Evolutionary conservation across 225 moss, liverwort and hornwort genomes (phyloP), one percentile per base, ranked within the genome.

Genomic region (Thuidium tamariscinum): DNA sequence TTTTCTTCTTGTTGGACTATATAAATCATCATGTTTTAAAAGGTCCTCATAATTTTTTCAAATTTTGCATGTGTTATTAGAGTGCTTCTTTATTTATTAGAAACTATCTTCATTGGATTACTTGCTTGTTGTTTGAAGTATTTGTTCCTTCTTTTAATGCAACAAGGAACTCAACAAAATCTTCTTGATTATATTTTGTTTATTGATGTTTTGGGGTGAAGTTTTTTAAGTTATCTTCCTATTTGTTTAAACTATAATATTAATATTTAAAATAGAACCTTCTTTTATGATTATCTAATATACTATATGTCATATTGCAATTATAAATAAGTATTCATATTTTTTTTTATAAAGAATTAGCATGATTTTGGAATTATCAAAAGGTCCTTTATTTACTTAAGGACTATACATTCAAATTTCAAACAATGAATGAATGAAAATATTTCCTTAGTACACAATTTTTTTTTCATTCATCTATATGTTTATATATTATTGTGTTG

Each of bases 301-400:
- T 2, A 67, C 1, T 11, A 11, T 11, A 12, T 22, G 3, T 66
- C 6, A 66, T 36, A 5, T 0, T 0, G 0, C 22, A 67, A 37
- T 4, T 67, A 37, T 20, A 37, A 0, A 0, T 3, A 67, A 37
- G 12, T 11, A 6, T 66, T 21, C 0, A 12, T 19, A 66, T 20
- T 32, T 9, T 20, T 4, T 64, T 36, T 66, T 11, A 20, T 20
- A 11, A 69, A 25, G 14, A 12, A 14, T 69, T 41, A 13, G 4
- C 1, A 41, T 25, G 4, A 23, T 8, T 69, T 25, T 41, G 4
- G 4, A 23, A 15, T 26, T 69, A 25, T 8, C 2, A 69, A 15
- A 41, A 25, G 7, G 0, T 1, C 2, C 14, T 69, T 41, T 14
- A 2, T 17, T 4, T 1, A 6, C 0, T 63, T 13, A 7, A 13